phyloP scores from a whole-genome alignment of 129 eudicot species.

The Lactuca sativa region DNA sequence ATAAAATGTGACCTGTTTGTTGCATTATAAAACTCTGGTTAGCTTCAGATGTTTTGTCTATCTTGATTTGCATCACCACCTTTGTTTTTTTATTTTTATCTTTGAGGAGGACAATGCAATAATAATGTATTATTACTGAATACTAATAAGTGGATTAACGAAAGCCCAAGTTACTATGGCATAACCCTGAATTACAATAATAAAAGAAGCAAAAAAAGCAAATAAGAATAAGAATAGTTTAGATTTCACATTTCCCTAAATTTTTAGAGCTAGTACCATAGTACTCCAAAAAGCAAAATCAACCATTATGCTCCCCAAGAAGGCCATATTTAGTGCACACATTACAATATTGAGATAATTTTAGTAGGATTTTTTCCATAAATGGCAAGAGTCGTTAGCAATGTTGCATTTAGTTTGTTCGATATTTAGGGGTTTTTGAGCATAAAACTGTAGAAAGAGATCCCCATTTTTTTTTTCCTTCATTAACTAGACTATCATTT shows the following conservation, averaged over 20 bases:
- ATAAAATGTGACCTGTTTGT: slow-evolving; percentile 1
- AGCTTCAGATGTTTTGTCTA: slow-evolving; percentile 17
- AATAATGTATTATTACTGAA: neutral
- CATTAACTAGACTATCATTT: neutral
- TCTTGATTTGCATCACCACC: neutral
- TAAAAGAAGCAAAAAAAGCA: neutral
- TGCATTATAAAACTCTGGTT: slow-evolving; percentile 7
- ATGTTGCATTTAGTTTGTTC: slow-evolving; percentile 3
- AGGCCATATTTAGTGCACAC: slow-evolving; percentile 1
- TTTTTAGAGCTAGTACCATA: too few species aligned
- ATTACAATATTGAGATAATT: neutral
- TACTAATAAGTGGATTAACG: neutral
- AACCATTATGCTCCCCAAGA: neutral
- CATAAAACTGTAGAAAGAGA: neutral
- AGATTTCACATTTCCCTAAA: too few species aligned
- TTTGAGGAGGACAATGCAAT: slow-evolving; percentile 1
- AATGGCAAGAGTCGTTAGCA: too few species aligned
- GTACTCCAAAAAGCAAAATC: neutral
- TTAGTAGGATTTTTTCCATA: too few species aligned
- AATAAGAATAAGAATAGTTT: too few species aligned
- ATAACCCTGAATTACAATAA: slow-evolving; percentile 10
- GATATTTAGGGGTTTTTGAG: neutral
- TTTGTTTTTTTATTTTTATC: neutral
- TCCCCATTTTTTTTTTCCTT: neutral
- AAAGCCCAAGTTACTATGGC: neutral